These are phyloP conservation scores for Geotrichum histeridarum DNA, from an alignment of 1,139 yeast genomes.

Conservation along the genomic window DNA sequence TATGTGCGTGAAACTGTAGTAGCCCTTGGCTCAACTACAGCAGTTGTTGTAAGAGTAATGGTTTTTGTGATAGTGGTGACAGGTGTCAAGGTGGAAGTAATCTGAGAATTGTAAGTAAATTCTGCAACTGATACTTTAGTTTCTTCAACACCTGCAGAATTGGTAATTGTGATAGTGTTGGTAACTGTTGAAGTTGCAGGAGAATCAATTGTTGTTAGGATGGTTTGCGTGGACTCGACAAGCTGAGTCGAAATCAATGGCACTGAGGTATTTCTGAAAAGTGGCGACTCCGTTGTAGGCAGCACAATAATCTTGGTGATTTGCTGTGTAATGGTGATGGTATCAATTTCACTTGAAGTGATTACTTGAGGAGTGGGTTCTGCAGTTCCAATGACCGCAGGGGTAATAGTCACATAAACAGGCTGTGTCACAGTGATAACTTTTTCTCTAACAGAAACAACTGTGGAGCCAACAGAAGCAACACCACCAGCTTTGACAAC, in stretches of 20 bases:
- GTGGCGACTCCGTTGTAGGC: neutral
- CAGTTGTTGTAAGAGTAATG: slow-evolving; percentile 11
- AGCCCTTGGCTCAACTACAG: slow-evolving; percentile 6
- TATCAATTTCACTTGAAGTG: slow-evolving; percentile 12
- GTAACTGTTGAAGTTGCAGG: slow-evolving; percentile 14
- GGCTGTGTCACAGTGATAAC: slow-evolving; percentile 13
- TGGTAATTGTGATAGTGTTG: slow-evolving; percentile 4
- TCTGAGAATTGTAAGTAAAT: slow-evolving; percentile 11
- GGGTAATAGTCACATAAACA: slow-evolving; percentile 1
- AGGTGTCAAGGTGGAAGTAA: slow-evolving; percentile 11
- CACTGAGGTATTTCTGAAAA: neutral
- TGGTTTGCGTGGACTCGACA: slow-evolving; percentile 1
- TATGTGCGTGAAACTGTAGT: slow-evolving; percentile 1
- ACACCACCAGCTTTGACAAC: slow-evolving; percentile 10
- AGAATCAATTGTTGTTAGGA: neutral
- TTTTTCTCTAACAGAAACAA: neutral
- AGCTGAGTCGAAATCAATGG: slow-evolving; percentile 7
- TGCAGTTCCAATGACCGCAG: slow-evolving; percentile 2
- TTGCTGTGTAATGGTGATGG: slow-evolving; percentile 2
- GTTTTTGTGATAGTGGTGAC: slow-evolving; percentile 1
- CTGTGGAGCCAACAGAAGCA: slow-evolving; percentile 11
- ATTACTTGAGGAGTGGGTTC: slow-evolving; percentile 5
- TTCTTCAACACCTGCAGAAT: slow-evolving; percentile 3
- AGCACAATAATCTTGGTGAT: slow-evolving; percentile 5
- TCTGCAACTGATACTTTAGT: slow-evolving; percentile 5